Evolutionary conservation across 2,329 filamentous ascomycete genomes (phyloP), one percentile per base, ranked within the genome.

Genomic region (Camptophora hylomeconis): DNA sequence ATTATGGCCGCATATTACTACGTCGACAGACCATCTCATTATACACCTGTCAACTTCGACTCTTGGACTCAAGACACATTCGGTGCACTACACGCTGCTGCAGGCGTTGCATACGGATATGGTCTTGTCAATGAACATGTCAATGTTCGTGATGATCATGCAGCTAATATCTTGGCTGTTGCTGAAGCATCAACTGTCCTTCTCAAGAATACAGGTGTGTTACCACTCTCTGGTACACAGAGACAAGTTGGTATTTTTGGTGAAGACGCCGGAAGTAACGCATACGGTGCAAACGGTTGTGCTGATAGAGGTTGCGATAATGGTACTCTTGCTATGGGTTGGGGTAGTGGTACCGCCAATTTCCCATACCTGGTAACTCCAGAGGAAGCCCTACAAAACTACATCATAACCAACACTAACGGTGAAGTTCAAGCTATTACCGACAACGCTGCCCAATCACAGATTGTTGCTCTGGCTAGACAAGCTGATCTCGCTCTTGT

Each of bases 141-240:
- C 14, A 75, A 94, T 47, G 87, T 92, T n/a, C 80, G 75, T 30
- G 67, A 57, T 22, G 65, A 87, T 31, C 86, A 94, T 50, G 74
- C 62, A 24, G 49, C 57, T 13, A 57, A 83, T 28, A 87, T 92
- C 38, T 75, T 84, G 18, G 69, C 82, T 41, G 68, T 81, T 29
- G 84, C 72, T 9, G 76, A 79, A 28, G 79, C 80, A 52, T 83
- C 80, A 10, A 84, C 78, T 2, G 84, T 98, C 5, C 63, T 98
- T 7, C 63, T 98, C 40, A 98, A 95, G 67, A 94, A 95, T 55
- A 62, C 53, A 17, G 74, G 75, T 9, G 65, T 66, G 2, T 61
- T 95, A 17, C 86, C 87, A 0, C 64, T 94, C n/a, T 75, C 72
- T 34, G 55, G 65, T 14, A 73, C 75, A 49, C 80, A 87, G 42